Percentiles rank a stretch among this genome's conserved stretches.
phyloP scores from a whole-genome alignment of 306 rosid genomes.

The Quercus bicolor region DNA sequence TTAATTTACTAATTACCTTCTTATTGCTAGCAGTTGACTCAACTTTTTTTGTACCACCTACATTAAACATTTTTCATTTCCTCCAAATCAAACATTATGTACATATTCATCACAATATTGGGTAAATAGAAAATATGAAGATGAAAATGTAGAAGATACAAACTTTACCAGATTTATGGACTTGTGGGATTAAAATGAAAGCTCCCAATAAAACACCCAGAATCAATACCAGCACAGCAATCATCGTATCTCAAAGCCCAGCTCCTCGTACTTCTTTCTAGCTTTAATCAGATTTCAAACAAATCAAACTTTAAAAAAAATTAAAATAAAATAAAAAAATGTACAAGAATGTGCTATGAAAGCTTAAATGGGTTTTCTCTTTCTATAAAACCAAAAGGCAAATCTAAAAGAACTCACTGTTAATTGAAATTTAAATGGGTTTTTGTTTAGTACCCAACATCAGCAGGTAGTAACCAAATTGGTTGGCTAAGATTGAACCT shows the following conservation, averaged over 20 bases:
- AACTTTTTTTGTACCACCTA: slow-evolving; percentile 41
- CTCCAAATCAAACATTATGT: not conserved
- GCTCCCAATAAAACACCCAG: slow-evolving; percentile 43
- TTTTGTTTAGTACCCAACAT: too few relatives aligned
- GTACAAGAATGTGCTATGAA: not conserved
- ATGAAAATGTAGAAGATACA: not conserved
- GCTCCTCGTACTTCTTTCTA: slow-evolving; percentile 12
- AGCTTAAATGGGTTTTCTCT: not conserved
- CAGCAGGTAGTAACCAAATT: too few relatives aligned
- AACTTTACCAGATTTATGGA: slow-evolving; percentile 38
- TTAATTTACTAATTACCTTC: slow-evolving; percentile 37
- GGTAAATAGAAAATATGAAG: not conserved
- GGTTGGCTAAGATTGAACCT: too few relatives aligned
- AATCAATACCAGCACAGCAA: slow-evolving; percentile 48
- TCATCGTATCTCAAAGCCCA: slow-evolving; percentile 35
- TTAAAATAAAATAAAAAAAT: too few relatives aligned
- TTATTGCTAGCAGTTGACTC: slow-evolving; percentile 27
- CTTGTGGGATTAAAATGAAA: slow-evolving; percentile 39
- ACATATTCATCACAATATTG: not conserved
- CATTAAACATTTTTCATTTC: not conserved
- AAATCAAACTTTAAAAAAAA: not conserved
- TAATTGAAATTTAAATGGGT: too few relatives aligned
- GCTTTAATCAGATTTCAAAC: slow-evolving; percentile 24
- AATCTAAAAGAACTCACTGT: not conserved
- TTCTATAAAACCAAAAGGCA: not conserved